Evolutionary conservation across 2,329 filamentous ascomycete species (phyloP), one percentile per base, ranked within the genome.

Genomic region (Sporothrix variecibatus): DNA sequence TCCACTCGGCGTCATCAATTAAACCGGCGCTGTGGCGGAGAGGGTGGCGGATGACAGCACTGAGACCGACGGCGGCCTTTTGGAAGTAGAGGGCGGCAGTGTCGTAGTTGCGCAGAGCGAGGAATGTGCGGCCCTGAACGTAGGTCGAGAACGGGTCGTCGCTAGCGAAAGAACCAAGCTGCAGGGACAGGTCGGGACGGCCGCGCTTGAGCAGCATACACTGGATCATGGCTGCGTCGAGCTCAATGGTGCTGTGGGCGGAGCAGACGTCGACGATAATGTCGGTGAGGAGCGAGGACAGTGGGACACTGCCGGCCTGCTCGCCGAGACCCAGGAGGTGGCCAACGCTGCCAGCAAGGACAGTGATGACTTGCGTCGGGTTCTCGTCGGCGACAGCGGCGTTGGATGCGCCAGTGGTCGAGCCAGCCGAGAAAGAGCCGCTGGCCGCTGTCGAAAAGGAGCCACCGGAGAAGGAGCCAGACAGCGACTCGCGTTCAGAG

Each of bases 51-150:
- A 85, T 83, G 34, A 84, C 80, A 11, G 85, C 82, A 76, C 86
- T 91, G 82, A 97, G 89, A 73, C 92, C 91, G 78, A 93, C 92
- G 26, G 94, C 93, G 75, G 94, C 93, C 80, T 92, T 95, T 77
- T 91, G 91, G 82, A 99, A 98, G 79, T 90, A 89, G 38, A 89
- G 84, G 38, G 93, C 89, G 72, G 96, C 95, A 53, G 89, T 86
- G 74, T 89, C 88, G 80, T 91, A 91, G 79, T 97, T 92, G 72
- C 91, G 92, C 76, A 92, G 88, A 5, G 91, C 90, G 46, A 98
- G 85, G 77, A 90, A 88, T 68, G 97, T 87, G 40, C 96, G 91
- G 2, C 93, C 96, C 81, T 95, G 94, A 4, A 98, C 88, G 80
- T 99, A 99, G 77, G 86, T 93, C 85, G 84, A 91, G 86, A 87